Base-by-base conservation (phyloP, 768 basidiomycete species). In the Coprinopsis cinerea region DNA sequence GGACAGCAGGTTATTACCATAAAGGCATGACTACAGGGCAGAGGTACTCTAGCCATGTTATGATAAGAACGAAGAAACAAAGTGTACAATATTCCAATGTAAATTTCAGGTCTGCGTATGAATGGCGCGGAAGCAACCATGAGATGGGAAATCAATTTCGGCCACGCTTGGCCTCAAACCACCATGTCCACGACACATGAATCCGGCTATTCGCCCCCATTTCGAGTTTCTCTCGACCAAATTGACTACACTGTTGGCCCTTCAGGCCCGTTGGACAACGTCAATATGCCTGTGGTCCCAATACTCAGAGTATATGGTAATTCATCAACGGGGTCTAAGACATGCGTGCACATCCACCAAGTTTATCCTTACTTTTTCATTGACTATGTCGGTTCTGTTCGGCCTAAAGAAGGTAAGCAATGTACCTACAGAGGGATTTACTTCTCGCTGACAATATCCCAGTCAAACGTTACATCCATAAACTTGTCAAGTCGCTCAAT, bases 361-460 rank as follows among this genome's bases (percentile, higher is more conserved):
- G 87, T 88, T 25, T 95, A 87, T 67, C 94, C 95, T 0, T 99
- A 99, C 66, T 83, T 94, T 64, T 95, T 80, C 63, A 76, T 95
- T 40, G 86, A 92, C 57, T 99, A 95, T 68, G 57, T 64, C 18
- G 87, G 81, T 1, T 75, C 75, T 25, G 64, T 94, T 61, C 75
- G 77, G 39, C 81, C 82, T 0, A 73, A 71, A 23, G 64, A 77
- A 55, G 88, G 91, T 88, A 57, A 59, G 62, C 53, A 20, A 34
- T 9, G 47, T 44, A 13, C 23, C 30, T 39, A 23, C 47, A 6
- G 51, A 22, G 42, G 17, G 47, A 43, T 32, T 14, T 39, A 32
- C 42, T 39, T 32, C 23, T 20, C 43, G 25, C 40, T 53, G 25
- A 54, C 40, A 30, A 27, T 20, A n/a, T 27, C 37, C 32, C 57